phyloP scores from a whole-genome alignment of 495 filamentous ascomycete genomes.

The Talaromyces ruber region DNA sequence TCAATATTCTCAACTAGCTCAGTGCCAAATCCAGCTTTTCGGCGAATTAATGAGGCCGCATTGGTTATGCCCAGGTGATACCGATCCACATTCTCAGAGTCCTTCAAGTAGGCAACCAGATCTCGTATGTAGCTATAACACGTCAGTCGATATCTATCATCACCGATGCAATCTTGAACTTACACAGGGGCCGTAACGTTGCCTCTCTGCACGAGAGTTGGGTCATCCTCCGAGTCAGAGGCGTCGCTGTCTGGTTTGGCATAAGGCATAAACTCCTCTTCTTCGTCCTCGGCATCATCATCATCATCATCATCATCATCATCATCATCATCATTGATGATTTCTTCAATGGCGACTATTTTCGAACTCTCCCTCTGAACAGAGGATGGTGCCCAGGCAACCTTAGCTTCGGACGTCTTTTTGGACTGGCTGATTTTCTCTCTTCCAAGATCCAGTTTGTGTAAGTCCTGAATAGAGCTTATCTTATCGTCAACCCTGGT shows the following conservation, averaged over 20 bases:
- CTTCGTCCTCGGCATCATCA: conserved; percentile 45
- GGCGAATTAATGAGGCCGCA: conserved; percentile 71
- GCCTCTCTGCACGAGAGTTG: conserved; percentile 71
- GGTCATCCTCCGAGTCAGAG: conserved; percentile 87
- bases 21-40: conserved; percentile 79
- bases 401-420: not conserved
- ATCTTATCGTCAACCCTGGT: conserved; percentile 52
- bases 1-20: conserved; percentile 79
- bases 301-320: conserved; percentile 59
- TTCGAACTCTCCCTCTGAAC: conserved; percentile 27
- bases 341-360: conserved; percentile 60
- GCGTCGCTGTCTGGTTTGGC: conserved; percentile 88
- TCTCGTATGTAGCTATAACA: conserved; percentile 69
- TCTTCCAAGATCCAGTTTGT: conserved; percentile 6
- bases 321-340: conserved; percentile 41
- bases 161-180: conserved; percentile 14
- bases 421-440: not conserved
- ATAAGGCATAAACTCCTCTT: conserved; percentile 73
- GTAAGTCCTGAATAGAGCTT: conserved; percentile 48
- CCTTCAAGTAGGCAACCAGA: conserved; percentile 66
- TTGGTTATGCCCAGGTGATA: conserved; percentile 71
- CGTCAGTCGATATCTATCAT: not conserved
- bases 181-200: conserved; percentile 80
- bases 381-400: not conserved
- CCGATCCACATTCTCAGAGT: conserved; percentile 75